These are phyloP conservation scores for Blastobotrys muscicola DNA, from an alignment of 805 yeast genomes.

Conservation along the genomic window DNA sequence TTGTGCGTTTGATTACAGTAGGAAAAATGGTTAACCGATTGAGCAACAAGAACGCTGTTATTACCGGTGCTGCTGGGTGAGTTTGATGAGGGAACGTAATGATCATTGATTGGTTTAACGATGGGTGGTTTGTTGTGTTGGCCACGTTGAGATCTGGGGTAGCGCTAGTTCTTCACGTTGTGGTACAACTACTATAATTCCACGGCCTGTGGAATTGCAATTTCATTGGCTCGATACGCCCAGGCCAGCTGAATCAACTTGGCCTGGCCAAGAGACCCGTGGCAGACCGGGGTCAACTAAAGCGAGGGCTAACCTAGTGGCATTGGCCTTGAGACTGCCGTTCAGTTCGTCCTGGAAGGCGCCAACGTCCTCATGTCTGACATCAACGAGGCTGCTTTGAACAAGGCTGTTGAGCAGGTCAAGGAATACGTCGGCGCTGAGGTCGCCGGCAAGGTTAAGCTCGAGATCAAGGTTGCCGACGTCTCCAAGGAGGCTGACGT, in stretches of 20 bases:
- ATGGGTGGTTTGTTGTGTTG: no score
- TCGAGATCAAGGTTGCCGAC: conserved; percentile 27
- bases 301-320: conserved; percentile 15
- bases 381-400: conserved; percentile 34
- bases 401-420: conserved; percentile 58
- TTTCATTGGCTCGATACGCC: no score
- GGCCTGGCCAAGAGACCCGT: no score
- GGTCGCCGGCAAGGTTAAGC: conserved; percentile 67
- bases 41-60: conserved; percentile 39
- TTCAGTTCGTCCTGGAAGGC: conserved; percentile 74
- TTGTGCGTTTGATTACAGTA: no score
- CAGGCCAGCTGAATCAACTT: no score
- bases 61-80: conserved; percentile 31
- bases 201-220: no score
- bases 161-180: no score
- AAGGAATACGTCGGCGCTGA: conserved; percentile 63
- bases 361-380: conserved; percentile 86
- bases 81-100: background rate
- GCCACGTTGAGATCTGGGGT: no score
- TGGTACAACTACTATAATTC: no score
- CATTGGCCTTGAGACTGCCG: conserved; percentile 39
- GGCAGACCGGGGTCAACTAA: background rate
- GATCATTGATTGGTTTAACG: background rate
- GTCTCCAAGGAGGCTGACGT: conserved; percentile 28
- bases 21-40: conserved; percentile 23